Percentiles rank a stretch among this genome's conserved stretches.
These are phyloP conservation scores for Penicillium expansum DNA, from an alignment of 2,329 filamentous ascomycete genomes.

Conservation along the genomic window DNA sequence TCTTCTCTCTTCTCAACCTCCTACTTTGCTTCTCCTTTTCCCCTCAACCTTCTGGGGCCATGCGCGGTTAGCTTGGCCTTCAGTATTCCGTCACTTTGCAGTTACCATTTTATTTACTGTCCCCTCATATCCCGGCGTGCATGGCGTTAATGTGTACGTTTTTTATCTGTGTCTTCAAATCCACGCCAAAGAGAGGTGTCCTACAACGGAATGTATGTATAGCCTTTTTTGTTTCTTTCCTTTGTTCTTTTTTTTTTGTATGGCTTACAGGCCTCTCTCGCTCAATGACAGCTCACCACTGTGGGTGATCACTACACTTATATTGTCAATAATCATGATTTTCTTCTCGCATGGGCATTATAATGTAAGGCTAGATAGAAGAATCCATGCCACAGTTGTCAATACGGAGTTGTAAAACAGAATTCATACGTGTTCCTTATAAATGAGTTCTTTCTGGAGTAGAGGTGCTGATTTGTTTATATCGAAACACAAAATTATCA, in stretches of 20 bases:
- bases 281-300: background rate
- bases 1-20: too few relatives aligned
- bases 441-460: too few relatives aligned
- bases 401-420: too few relatives aligned
- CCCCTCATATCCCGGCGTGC: constrained; percentile 5
- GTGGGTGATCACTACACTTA: background rate
- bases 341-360: background rate
- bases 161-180: constrained; percentile 1
- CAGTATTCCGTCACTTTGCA: background rate
- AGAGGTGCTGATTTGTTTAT: too few relatives aligned
- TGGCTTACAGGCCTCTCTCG: background rate
- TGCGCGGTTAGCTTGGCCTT: background rate
- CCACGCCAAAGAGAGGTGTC: background rate
- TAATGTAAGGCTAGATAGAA: background rate
- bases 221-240: constrained; percentile 4
- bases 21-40: background rate
- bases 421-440: too few relatives aligned
- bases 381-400: background rate
- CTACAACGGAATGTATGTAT: constrained; percentile 22
- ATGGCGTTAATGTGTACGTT: constrained; percentile 5
- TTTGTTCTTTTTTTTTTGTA: background rate
- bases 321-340: constrained; percentile 14
- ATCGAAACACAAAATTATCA: too few relatives aligned
- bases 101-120: background rate
- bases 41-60: too few relatives aligned